phyloP scores from a whole-genome alignment of 768 basidiomycete genomes.

The Mycena crocata region DNA sequence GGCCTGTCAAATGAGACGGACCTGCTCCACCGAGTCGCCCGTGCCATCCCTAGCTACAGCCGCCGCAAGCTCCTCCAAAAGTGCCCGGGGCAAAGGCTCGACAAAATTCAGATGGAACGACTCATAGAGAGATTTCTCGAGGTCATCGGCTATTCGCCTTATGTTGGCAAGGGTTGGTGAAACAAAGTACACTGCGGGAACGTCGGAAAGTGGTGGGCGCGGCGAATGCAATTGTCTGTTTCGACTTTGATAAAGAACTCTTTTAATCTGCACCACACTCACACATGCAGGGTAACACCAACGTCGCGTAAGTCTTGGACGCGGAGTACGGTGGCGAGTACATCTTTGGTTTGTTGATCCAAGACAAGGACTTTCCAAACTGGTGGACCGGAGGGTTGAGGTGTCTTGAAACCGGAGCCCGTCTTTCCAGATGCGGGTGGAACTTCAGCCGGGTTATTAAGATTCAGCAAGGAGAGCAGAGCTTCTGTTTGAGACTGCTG shows the following conservation, averaged over 20 bases:
- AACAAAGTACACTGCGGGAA: conserved; percentile 97
- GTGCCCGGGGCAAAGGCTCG: conserved; percentile 86
- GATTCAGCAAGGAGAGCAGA: conserved; percentile 86
- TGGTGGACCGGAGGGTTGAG: conserved; percentile 72
- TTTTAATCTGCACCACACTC: conserved; percentile 46
- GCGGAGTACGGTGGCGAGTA: conserved; percentile 92
- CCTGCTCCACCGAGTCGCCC: conserved; percentile 85
- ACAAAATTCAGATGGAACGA: conserved; percentile 96
- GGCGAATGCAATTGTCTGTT: conserved; percentile 89
- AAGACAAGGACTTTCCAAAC: conserved; percentile 97
- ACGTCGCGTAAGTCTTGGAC: conserved; percentile 97
- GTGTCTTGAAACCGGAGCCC: conserved; percentile 58
- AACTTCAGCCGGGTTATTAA: conserved; percentile 72
- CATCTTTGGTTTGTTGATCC: conserved; percentile 96
- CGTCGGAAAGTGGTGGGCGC: conserved; percentile 91
- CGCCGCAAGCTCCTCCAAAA: conserved; percentile 94
- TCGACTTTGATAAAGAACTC: conserved; percentile 14
- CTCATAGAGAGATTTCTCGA: conserved; percentile 90
- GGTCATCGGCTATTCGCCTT: conserved; percentile 91
- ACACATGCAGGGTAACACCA: conserved; percentile 98
- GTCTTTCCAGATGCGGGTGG: conserved; percentile 53
- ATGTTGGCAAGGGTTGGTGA: conserved; percentile 90
- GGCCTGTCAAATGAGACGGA: conserved; percentile 39
- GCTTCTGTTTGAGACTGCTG: conserved; percentile 92
- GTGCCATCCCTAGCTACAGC: conserved; percentile 88